phyloP scores from a whole-genome alignment of 1,284 basidiomycete genomes.

The Farysia itapuensis region DNA sequence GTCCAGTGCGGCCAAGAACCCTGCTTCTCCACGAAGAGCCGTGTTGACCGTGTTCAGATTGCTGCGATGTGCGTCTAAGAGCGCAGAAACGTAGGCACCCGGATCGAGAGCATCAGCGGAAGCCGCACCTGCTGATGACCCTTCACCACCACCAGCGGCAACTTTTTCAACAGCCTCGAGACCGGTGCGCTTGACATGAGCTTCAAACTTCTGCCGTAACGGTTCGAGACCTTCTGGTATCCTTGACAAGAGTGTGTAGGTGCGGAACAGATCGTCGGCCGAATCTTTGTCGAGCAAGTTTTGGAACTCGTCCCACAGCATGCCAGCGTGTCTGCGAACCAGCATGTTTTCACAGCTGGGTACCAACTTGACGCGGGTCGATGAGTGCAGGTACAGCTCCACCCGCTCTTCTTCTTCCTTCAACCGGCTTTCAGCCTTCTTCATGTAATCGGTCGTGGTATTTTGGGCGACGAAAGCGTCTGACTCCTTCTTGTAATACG shows the following conservation, averaged over 20 bases:
- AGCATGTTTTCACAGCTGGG: slow-evolving; percentile 89
- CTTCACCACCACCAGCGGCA: slow-evolving; percentile 62
- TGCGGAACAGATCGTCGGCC: slow-evolving; percentile 77
- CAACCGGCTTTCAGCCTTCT: slow-evolving; percentile 88
- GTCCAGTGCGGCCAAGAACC: slow-evolving; percentile 92
- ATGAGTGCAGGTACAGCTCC: slow-evolving; percentile 85
- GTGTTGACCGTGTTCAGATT: slow-evolving; percentile 86
- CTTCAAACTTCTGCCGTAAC: slow-evolving; percentile 87
- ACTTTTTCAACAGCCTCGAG: slow-evolving; percentile 80
- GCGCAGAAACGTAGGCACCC: slow-evolving; percentile 88
- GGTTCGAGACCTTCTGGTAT: slow-evolving; percentile 90
- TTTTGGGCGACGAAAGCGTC: slow-evolving; percentile 85
- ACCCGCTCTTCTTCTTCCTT: slow-evolving; percentile 94
- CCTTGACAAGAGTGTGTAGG: slow-evolving; percentile 88
- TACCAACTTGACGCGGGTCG: slow-evolving; percentile 66
- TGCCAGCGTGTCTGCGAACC: slow-evolving; percentile 80
- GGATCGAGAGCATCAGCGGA: slow-evolving; percentile 66
- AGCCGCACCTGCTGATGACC: slow-evolving; percentile 59
- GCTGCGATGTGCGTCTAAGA: slow-evolving; percentile 88
- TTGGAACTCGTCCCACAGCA: slow-evolving; percentile 96
- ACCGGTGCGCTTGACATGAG: slow-evolving; percentile 88
- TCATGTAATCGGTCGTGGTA: slow-evolving; percentile 92
- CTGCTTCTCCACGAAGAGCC: slow-evolving; percentile 90
- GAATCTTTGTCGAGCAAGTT: slow-evolving; percentile 87
- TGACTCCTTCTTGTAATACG: slow-evolving; percentile 89